Base-by-base conservation (phyloP, 2,329 filamentous ascomycete species). In the Nothomitra cinnamomea region DNA sequence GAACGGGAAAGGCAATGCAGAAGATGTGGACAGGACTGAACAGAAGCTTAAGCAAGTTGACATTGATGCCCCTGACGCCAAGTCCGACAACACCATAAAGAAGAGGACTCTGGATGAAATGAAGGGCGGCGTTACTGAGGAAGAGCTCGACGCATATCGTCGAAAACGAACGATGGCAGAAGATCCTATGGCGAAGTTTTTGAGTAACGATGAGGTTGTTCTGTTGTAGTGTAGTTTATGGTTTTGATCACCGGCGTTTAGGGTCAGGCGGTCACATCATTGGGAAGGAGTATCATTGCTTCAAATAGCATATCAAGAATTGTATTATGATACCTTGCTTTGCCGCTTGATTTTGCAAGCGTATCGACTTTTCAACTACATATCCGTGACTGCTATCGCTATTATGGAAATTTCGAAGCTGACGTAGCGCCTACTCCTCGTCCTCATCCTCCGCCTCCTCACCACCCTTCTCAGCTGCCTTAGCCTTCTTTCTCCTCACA, bases 401-500 rank as follows among this genome's bases (percentile, higher is more conserved):
- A 21, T 24, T 36, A 19, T 47, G 25, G 53, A 58, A 55, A 15
- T 28, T n/a, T 43, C 41, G 13, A 5, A 32, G 28, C 10, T 5
- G 28, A 32, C 28, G 13, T 38, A 2, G 13, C 7, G 61, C 64
- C 59, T 70, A 68, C 67, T 75, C 72, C 70, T 94, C 88, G 65
- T 94, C 88, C 70, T 94, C 90, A 67, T 87, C 89, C 64, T 83
- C 88, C 62, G 80, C 90, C 56, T 74, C 86, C 58, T 77, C 86
- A 63, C 82, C 85, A 69, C 80, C 83, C 72, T 83, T 83, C 77
- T 94, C 87, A 59, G 88, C 87, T 64, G 92, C 87, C 79, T 87
- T 90, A 72, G 89, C 87, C 89, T 96, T 98, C 92, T 96, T 98
- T 82, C 92, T 94, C 75, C 87, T 83, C 69, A 95, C 90, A 82